These are phyloP conservation scores for Rhazya stricta DNA, from an alignment of 257 asterid species.

Conservation along the genomic window DNA sequence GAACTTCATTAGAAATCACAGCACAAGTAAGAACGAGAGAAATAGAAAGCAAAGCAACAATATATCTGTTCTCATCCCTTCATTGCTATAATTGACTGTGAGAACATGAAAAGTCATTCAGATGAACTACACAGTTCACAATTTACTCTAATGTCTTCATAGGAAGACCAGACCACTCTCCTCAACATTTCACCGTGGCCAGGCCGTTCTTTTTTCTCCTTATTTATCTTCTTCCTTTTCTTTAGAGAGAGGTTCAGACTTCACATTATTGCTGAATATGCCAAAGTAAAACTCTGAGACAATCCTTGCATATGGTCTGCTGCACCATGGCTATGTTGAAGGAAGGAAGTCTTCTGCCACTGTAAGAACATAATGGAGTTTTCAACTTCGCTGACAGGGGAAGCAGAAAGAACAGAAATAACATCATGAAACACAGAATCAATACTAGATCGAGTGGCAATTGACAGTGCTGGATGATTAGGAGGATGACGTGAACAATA, in stretches of 20 bases:
- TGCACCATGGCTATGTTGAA: background rate
- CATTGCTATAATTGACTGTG: background rate
- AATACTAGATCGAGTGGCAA: background rate
- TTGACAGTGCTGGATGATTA: background rate
- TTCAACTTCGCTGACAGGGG: background rate
- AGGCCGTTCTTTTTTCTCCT: background rate
- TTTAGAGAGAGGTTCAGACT: conserved; percentile 1
- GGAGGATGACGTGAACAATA: background rate
- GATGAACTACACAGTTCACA: background rate
- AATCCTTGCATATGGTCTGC: conserved; percentile 5
- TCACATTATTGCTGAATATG: background rate
- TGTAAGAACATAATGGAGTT: background rate
- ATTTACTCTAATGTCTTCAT: background rate
- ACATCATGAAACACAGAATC: background rate
- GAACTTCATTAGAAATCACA: background rate
- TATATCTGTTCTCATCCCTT: background rate
- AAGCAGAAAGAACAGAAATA: background rate
- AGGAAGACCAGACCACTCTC: background rate
- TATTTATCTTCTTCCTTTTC: background rate
- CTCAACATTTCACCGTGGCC: background rate
- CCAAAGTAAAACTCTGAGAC: background rate
- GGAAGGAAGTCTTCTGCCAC: conserved; percentile 15
- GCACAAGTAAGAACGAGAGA: background rate
- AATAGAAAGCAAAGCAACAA: background rate
- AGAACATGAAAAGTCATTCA: background rate